Evolutionary conservation across 2,329 filamentous ascomycete genomes (phyloP).

Genomic region (Sporothrix inflata): DNA sequence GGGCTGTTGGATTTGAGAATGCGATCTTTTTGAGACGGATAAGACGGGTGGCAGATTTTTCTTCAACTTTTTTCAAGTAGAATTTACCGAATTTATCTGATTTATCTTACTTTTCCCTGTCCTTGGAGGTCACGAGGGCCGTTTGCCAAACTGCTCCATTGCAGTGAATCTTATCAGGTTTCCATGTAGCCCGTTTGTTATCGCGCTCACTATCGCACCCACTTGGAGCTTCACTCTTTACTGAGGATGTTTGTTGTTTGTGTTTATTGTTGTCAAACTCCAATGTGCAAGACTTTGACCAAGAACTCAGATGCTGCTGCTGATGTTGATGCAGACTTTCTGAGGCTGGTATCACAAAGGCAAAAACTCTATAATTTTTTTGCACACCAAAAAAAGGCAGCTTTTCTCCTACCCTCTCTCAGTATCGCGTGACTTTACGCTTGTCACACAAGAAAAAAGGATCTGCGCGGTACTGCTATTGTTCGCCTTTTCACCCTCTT

Average conservation of each 20-base stretch:
- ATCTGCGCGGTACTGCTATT: not conserved
- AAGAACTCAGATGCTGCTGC: too few species aligned
- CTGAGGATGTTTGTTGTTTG: not conserved
- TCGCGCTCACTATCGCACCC: not conserved
- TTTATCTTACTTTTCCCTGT: not conserved
- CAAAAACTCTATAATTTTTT: too few species aligned
- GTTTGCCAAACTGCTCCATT: too few species aligned
- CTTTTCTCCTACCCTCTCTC: too few species aligned
- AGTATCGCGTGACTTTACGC: too few species aligned
- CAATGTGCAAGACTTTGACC: not conserved
- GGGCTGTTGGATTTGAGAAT: not conserved
- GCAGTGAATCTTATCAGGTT: not conserved
- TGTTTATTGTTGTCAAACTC: not conserved
- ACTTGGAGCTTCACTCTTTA: not conserved
- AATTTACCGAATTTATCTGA: not conserved
- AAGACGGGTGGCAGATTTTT: not conserved
- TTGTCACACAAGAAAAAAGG: too few species aligned
- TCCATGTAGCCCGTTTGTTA: not conserved
- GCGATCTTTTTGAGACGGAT: not conserved
- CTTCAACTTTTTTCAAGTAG: too few species aligned
- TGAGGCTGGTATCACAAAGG: too few species aligned
- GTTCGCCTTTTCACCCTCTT: not conserved
- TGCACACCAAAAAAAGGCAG: too few species aligned
- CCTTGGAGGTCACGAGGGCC: not conserved
- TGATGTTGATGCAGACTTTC: too few species aligned